Evolutionary conservation across 169 alveolate species (phyloP).

Genomic region (Plasmodium sp.): DNA sequence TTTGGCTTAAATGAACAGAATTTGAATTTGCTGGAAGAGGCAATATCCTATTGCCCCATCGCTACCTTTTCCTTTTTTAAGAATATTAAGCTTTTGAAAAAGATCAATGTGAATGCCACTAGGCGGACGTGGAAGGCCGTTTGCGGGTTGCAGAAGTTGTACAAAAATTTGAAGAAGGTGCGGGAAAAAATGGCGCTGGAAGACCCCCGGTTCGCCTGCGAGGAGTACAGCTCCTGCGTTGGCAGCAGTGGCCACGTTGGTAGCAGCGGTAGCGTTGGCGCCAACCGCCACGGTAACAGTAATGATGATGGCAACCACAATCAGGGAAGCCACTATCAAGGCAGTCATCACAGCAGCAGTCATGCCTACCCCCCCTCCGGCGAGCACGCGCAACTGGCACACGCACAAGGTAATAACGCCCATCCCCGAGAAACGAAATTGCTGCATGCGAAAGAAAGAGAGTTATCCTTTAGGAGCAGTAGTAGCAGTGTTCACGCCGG

Average conservation of each 20-base stretch:
- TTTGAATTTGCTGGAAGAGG: slow-evolving; percentile 63
- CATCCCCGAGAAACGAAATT: not conserved
- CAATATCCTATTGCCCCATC: slow-evolving; percentile 69
- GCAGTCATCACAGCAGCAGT: not conserved
- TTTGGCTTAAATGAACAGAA: slow-evolving; percentile 54
- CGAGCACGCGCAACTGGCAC: not conserved
- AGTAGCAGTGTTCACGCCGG: slow-evolving; percentile 5
- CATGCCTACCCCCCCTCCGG: not conserved
- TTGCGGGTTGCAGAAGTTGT: slow-evolving; percentile 34
- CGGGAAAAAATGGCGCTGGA: slow-evolving; percentile 25
- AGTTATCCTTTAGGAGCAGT: not conserved
- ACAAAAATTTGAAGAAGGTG: slow-evolving; percentile 48
- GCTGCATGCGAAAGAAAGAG: slow-evolving; percentile 3
- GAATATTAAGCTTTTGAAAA: slow-evolving; percentile 44
- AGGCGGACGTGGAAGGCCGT: slow-evolving; percentile 70
- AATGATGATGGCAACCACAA: not conserved
- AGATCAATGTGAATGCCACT: slow-evolving; percentile 56
- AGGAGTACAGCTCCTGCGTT: not conserved
- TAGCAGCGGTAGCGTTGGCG: not conserved
- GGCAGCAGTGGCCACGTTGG: not conserved
- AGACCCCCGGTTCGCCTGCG: not conserved
- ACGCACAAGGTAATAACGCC: slow-evolving; percentile 6
- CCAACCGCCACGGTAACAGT: not conserved
- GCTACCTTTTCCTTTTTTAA: slow-evolving; percentile 61
- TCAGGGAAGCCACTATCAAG: not conserved